A percentile compares a stretch with the other conserved stretches of the same genome.
Evolutionary conservation across 306 rosid genomes (phyloP).

Genomic region (Quercus ilex): DNA sequence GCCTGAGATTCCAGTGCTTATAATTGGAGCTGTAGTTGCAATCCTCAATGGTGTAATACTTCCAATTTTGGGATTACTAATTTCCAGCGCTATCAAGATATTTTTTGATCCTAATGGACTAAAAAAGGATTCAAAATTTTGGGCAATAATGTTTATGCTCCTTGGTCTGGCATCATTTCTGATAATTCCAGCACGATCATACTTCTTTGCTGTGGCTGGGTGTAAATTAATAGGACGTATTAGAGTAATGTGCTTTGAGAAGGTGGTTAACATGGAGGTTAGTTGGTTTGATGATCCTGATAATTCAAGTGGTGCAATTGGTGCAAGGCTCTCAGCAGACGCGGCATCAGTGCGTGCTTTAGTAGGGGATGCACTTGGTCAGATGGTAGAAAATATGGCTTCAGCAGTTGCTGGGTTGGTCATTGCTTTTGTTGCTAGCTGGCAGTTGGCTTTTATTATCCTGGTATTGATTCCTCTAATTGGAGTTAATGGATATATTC

Average conservation of each 20-base stretch:
- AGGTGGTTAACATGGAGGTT: constrained; percentile 50
- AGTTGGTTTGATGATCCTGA: constrained; percentile 27
- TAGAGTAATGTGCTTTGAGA: constrained; percentile 43
- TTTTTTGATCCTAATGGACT: not conserved
- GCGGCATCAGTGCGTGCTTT: constrained; percentile 52
- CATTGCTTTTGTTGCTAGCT: constrained; percentile 45
- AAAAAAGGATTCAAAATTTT: not conserved
- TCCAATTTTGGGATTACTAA: not conserved
- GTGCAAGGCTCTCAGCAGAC: constrained; percentile 57
- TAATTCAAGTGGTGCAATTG: constrained; percentile 52
- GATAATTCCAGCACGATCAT: constrained; percentile 32
- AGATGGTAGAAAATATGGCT: constrained; percentile 45
- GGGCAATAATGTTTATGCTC: constrained; percentile 30
- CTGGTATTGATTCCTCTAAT: constrained; percentile 46
- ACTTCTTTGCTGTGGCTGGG: constrained; percentile 54
- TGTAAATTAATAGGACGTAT: constrained; percentile 46
- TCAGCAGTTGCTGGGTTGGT: constrained; percentile 31
- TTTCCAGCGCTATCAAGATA: not conserved
- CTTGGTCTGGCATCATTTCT: constrained; percentile 38
- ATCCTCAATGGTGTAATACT: not conserved
- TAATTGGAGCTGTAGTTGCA: not conserved
- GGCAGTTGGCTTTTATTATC: constrained; percentile 49
- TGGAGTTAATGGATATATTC: constrained; percentile 35
- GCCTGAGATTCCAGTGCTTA: constrained; percentile 6
- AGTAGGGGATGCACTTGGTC: constrained; percentile 58